Percentiles rank a stretch among this genome's conserved stretches.
These are phyloP conservation scores for Annulohypoxylon moriforme DNA, from an alignment of 495 filamentous ascomycete genomes.

Conservation along the genomic window DNA sequence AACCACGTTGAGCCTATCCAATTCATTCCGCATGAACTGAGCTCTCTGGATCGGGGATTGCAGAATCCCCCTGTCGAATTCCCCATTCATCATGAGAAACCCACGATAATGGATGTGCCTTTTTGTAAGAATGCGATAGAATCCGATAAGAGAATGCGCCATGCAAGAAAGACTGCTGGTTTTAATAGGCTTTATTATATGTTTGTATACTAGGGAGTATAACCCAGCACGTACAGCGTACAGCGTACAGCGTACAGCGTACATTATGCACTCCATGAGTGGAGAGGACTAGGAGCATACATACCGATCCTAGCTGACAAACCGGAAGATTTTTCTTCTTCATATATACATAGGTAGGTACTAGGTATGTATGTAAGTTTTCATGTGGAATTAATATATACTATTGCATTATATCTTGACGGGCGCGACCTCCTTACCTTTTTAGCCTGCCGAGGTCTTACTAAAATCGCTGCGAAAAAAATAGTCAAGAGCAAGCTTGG, in stretches of 20 bases:
- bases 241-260: too few relatives aligned
- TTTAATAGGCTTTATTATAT: conserved; percentile 20
- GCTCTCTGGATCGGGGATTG: conserved; percentile 40
- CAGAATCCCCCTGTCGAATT: conserved; percentile 38
- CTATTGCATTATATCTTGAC: conserved; percentile 31
- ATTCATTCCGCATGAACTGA: conserved; percentile 27
- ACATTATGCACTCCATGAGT: conserved; percentile 7
- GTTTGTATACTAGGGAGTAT: conserved; percentile 14
- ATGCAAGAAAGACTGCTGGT: conserved; percentile 19
- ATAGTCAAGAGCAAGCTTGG: conserved; percentile 19
- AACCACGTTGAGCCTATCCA: conserved; percentile 51
- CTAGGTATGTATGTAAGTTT: not conserved
- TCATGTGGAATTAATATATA: conserved; percentile 8
- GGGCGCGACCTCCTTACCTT: conserved; percentile 7
- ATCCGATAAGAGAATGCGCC: conserved; percentile 28
- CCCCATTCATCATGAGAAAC: conserved; percentile 34
- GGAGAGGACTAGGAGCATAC: conserved; percentile 3
- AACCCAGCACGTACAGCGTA: conserved; percentile 6
- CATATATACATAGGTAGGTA: too few relatives aligned
- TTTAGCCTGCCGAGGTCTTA: conserved; percentile 36
- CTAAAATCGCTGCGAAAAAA: conserved; percentile 12
- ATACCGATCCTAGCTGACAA: conserved; percentile 11
- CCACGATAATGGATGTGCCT: conserved; percentile 32
- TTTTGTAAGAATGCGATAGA: conserved; percentile 40
- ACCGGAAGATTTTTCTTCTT: conserved; percentile 12